Conservation (phyloP, 345 rosid genomes). For the Cardamine chenopodiifolia region DNA sequence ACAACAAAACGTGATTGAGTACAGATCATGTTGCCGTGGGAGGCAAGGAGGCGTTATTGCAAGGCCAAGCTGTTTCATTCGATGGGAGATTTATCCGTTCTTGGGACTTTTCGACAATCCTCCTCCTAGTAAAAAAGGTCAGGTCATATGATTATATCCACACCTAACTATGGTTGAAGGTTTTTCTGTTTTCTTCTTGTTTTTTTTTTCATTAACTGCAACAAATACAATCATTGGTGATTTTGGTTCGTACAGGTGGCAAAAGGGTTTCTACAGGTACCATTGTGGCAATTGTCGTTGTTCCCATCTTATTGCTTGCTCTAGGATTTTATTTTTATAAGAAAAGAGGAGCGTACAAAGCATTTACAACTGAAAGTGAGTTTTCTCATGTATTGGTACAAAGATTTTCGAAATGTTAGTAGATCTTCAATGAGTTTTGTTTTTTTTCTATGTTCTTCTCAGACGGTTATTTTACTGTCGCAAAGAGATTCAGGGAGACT, state of each 20-base stretch:
- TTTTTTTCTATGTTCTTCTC: conserved; percentile 18
- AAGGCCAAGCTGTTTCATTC: conserved; percentile 46
- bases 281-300: conserved; percentile 19
- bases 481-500: conserved; percentile 33
- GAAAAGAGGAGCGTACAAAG: background rate
- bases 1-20: background rate
- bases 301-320: conserved; percentile 12
- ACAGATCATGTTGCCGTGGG: conserved; percentile 35
- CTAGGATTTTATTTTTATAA: conserved; percentile 3
- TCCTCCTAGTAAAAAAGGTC: background rate
- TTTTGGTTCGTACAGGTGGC: conserved; percentile 29
- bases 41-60: conserved; percentile 43
- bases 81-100: conserved; percentile 41
- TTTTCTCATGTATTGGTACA: background rate
- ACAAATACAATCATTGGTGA: background rate
- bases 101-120: conserved; percentile 25
- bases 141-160: background rate
- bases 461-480: conserved; percentile 29
- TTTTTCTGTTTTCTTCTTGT: background rate
- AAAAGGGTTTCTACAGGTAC: conserved; percentile 11
- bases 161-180: background rate
- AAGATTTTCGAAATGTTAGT: background rate
- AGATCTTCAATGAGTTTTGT: background rate
- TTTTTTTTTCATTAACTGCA: background rate
- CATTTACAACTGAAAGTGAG: conserved; percentile 14